Percentiles rank a stretch among this genome's conserved stretches.
Evolutionary conservation across 1,284 basidiomycete genomes (phyloP).

Genomic region (Takashimella koratensis): DNA sequence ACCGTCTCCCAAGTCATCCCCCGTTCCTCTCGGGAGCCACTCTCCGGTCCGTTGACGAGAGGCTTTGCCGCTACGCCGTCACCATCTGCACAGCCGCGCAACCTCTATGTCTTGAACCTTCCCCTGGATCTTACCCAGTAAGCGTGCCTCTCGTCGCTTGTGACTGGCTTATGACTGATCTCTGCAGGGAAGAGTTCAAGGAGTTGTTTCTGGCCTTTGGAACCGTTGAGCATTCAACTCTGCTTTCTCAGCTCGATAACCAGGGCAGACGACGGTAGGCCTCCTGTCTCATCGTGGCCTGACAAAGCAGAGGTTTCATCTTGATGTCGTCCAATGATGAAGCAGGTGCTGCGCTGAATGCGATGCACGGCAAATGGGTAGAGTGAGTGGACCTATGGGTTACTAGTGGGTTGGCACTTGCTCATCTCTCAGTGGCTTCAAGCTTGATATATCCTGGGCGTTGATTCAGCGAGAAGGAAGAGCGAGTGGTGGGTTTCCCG

Average conservation of each 20-base stretch:
- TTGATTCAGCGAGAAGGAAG: slow-evolving; percentile 38
- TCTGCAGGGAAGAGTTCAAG: slow-evolving; percentile 39
- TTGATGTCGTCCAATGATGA: slow-evolving; percentile 41
- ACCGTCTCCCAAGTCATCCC: slow-evolving; percentile 13
- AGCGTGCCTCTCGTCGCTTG: neutral
- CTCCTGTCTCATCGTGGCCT: neutral
- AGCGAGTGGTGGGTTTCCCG: neutral
- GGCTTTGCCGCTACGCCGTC: too few relatives aligned
- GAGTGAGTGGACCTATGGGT: slow-evolving; percentile 23
- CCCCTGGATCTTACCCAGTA: slow-evolving; percentile 43
- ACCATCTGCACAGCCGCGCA: slow-evolving; percentile 25
- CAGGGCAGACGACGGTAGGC: slow-evolving; percentile 33
- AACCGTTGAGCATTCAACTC: slow-evolving; percentile 40
- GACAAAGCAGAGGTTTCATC: slow-evolving; percentile 33
- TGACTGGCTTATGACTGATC: slow-evolving; percentile 4
- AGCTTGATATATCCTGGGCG: slow-evolving; percentile 45
- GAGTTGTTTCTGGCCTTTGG: slow-evolving; percentile 31
- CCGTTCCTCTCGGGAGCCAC: too few relatives aligned
- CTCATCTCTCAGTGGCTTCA: slow-evolving; percentile 30
- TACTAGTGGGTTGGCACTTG: neutral
- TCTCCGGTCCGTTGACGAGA: too few relatives aligned
- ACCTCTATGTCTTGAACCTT: slow-evolving; percentile 42
- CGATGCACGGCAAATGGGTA: slow-evolving; percentile 35
- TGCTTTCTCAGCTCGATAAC: slow-evolving; percentile 43
- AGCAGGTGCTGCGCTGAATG: slow-evolving; percentile 31